These are phyloP conservation scores for Lojkania enalia DNA, from an alignment of 2,329 filamentous ascomycete genomes.

Conservation along the genomic window DNA sequence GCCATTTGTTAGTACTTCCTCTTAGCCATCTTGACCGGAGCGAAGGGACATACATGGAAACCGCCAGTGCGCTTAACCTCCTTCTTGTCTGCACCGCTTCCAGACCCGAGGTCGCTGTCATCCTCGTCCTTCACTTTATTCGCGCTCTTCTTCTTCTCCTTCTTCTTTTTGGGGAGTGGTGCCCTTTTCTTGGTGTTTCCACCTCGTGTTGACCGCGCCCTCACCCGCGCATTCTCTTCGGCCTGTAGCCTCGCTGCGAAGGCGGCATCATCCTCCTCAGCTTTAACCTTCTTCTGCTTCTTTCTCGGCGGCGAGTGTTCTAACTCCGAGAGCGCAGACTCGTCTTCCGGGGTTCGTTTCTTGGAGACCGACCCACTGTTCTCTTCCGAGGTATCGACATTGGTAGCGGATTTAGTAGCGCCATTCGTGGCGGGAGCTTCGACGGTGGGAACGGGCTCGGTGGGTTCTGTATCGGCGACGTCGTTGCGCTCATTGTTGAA, in stretches of 20 bases:
- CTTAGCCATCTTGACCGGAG: constrained; percentile 11
- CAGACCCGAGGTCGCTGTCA: constrained; percentile 73
- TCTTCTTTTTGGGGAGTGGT: constrained; percentile 65
- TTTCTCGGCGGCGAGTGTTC: constrained; percentile 51
- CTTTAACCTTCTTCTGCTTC: constrained; percentile 67
- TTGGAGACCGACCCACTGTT: constrained; percentile 24
- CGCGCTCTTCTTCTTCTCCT: constrained; percentile 70
- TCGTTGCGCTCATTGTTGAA: constrained; percentile 44
- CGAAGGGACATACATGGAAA: constrained; percentile 68
- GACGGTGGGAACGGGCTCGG: constrained; percentile 46
- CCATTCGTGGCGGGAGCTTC: constrained; percentile 24
- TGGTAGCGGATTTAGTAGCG: constrained; percentile 26
- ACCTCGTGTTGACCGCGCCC: constrained; percentile 75
- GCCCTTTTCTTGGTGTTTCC: constrained; percentile 63
- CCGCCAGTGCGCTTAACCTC: constrained; percentile 77
- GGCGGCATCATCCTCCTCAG: constrained; percentile 79
- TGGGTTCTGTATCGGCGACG: constrained; percentile 23
- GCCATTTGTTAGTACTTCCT: constrained; percentile 41
- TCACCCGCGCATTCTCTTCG: constrained; percentile 74
- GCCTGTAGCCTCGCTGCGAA: constrained; percentile 88
- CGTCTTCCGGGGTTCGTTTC: constrained; percentile 49
- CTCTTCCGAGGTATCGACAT: constrained; percentile 29
- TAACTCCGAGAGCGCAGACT: constrained; percentile 48
- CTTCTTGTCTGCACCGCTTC: constrained; percentile 64
- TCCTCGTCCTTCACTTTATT: constrained; percentile 78